Evolutionary conservation across 768 basidiomycete genomes (phyloP).

Genomic region (Mycena galopus): DNA sequence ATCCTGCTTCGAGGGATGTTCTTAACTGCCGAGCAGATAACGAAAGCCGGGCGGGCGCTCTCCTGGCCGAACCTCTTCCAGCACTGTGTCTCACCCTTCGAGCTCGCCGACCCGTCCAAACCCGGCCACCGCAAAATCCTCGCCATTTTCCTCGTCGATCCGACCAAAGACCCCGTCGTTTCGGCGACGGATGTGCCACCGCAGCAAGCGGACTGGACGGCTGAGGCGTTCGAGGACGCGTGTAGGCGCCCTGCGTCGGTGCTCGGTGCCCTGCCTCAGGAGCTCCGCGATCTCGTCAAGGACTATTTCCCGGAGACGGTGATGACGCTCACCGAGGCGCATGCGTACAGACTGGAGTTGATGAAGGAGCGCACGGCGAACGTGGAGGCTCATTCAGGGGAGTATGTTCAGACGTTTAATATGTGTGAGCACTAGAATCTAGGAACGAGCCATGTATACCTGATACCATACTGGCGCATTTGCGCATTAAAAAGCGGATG

Average conservation of each 20-base stretch:
- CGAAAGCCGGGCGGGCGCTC: constrained; percentile 46
- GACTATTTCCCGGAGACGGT: constrained; percentile 23
- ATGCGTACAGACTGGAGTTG: constrained; percentile 30
- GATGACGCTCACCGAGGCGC: constrained; percentile 31
- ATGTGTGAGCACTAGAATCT: constrained; percentile 34
- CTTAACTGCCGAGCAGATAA: constrained; percentile 26
- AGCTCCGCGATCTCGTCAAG: constrained; percentile 29
- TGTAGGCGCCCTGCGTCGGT: not conserved
- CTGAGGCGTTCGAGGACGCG: constrained; percentile 32
- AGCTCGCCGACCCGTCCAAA: constrained; percentile 47
- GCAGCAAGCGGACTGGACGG: constrained; percentile 48
- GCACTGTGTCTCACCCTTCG: constrained; percentile 52
- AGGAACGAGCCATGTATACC: too few species aligned
- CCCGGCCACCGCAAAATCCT: constrained; percentile 57
- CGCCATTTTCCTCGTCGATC: constrained; percentile 55
- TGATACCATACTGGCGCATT: too few species aligned
- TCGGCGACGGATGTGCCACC: constrained; percentile 47
- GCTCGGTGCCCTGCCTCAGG: constrained; percentile 10
- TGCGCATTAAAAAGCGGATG: too few species aligned
- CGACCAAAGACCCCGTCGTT: constrained; percentile 42
- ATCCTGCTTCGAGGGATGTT: not conserved
- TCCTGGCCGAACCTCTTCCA: constrained; percentile 56
- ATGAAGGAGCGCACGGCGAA: constrained; percentile 40
- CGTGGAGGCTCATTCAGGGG: constrained; percentile 19
- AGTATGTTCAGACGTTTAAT: constrained; percentile 27